These are phyloP conservation scores for Parathielavia hyrcaniae DNA, from an alignment of 495 filamentous ascomycete species.

Conservation along the genomic window DNA sequence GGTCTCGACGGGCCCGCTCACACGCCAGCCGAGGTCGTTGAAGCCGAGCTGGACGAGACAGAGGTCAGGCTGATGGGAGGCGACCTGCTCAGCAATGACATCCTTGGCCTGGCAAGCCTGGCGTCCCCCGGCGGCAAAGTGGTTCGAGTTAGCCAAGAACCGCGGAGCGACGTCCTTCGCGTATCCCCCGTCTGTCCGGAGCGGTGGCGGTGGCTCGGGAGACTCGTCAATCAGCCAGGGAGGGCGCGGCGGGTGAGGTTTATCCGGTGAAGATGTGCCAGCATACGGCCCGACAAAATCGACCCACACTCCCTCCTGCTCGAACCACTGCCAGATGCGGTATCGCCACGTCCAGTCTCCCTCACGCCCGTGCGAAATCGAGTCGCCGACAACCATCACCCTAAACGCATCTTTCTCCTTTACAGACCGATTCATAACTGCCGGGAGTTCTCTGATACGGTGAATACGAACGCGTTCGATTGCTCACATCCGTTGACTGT, in stretches of 20 bases:
- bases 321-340: constrained; percentile 34
- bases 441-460: neutral
- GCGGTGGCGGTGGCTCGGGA: neutral
- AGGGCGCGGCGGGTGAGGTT: constrained; percentile 21
- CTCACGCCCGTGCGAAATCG: constrained; percentile 37
- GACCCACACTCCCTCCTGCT: constrained; percentile 15
- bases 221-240: constrained; percentile 18
- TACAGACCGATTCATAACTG: neutral
- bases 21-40: constrained; percentile 36
- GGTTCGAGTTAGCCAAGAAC: constrained; percentile 24
- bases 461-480: too few species aligned
- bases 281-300: constrained; percentile 33
- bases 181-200: constrained; percentile 26
- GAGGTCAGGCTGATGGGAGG: constrained; percentile 35
- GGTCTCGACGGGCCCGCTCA: constrained; percentile 18
- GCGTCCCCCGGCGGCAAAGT: constrained; percentile 27
- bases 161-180: constrained; percentile 19
- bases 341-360: constrained; percentile 38
- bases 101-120: constrained; percentile 31
- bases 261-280: constrained; percentile 27
- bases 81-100: constrained; percentile 40
- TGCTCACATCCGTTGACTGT: too few species aligned
- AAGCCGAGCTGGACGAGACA: constrained; percentile 35
- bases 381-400: constrained; percentile 36
- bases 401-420: constrained; percentile 1